Conservation (phyloP, 257 asterid species). For the Solanum verrucosum region DNA sequence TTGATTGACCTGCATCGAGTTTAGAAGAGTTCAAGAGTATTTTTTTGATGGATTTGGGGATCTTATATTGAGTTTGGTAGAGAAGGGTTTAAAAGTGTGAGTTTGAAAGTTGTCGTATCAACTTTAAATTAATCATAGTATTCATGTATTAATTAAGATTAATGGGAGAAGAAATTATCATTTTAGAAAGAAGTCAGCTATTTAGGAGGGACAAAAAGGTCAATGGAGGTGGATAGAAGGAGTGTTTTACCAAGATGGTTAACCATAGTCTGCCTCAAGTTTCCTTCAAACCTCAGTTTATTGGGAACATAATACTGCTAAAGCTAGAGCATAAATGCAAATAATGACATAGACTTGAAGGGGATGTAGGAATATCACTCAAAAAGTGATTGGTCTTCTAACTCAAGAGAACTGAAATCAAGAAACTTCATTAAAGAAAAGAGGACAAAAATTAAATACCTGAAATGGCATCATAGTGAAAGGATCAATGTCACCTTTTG, state of each 20-base stretch:
- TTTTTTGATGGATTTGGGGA: not conserved
- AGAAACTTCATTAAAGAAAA: not conserved
- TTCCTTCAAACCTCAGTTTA: not conserved
- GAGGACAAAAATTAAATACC: constrained; percentile 27
- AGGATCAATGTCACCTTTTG: constrained; percentile 86
- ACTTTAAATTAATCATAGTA: not conserved
- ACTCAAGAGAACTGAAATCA: not conserved
- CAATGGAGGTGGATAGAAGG: not conserved
- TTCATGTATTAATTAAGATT: not conserved
- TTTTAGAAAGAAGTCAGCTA: not conserved
- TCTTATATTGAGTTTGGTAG: not conserved
- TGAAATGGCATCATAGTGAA: constrained; percentile 63
- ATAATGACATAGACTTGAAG: not conserved
- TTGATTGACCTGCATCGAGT: not conserved
- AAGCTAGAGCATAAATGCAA: not conserved
- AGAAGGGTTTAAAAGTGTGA: not conserved
- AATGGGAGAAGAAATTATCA: not conserved
- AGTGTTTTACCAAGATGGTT: not conserved
- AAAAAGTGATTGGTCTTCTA: not conserved
- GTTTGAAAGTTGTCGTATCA: not conserved
- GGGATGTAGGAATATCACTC: not conserved
- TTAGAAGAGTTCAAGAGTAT: not conserved
- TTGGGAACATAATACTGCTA: not conserved
- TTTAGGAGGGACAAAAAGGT: not conserved
- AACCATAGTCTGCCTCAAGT: not conserved